Base-by-base conservation (phyloP, 208 protist genomes). In the Trypanosoma congolense region DNA sequence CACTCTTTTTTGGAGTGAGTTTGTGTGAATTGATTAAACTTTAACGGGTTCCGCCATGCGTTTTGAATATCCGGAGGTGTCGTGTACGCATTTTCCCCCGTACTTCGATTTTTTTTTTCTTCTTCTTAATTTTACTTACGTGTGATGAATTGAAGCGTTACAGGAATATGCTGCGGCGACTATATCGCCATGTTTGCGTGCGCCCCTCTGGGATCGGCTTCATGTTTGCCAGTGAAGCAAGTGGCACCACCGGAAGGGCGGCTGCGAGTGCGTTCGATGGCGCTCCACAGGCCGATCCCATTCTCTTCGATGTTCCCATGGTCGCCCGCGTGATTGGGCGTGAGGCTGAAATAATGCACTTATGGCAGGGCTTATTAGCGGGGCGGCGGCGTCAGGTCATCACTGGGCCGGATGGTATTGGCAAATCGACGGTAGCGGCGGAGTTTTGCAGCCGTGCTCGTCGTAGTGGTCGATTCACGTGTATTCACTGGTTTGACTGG, bases 401-500 rank as follows among this genome's bases (percentile, higher is more conserved):
- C 8, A 40, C 53, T 16, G 87, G 83, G 21, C 71, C 81, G 36
- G 84, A 95, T 31, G 87, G 87, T 36, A 75, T 95, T 41, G 87
- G 87, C 24, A 95, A 95, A 62, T 92, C 87, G 0, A 80, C 84
- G 0, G 35, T 95, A n/a, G 84, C 82, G 1, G 84, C 80, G 0
- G 83, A 90, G 61, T 92, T 95, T 41, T 90, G 82, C 49, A 80
- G 91, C 25, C 61, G 75, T 1, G 83, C 71, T 25, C 60, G 73
- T 12, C 78, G 77, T 22, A 88, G 81, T 49, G 65, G 70, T 21
- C 78, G 83, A 8, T 95, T 95, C 52, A 80, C 81, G 3, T 95
- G 87, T 67, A 87, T 95, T 54, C 83, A 85, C 56, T 95, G 87
- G 84, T 85, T 91, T 52, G 77, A 83, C 56, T 74, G 63, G 5